phyloP scores from a whole-genome alignment of 306 rosid species.

The Abrus pulchellus region DNA sequence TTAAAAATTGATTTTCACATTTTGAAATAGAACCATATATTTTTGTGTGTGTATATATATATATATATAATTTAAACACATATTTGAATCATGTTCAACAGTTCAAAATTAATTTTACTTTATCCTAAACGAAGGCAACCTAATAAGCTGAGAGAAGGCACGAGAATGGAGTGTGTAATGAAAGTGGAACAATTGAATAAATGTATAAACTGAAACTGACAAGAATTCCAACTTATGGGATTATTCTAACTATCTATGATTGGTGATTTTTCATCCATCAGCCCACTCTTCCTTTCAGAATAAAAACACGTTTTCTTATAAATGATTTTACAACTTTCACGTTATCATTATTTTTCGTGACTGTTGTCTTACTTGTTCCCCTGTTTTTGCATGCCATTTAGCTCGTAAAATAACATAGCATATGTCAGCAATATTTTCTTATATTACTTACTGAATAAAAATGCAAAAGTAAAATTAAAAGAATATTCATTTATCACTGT shows the following conservation, averaged over 20 bases:
- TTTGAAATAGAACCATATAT: too few relatives aligned
- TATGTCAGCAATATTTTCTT: background rate
- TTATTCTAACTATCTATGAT: background rate
- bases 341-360: background rate
- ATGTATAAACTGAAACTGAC: background rate
- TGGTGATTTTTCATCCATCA: background rate
- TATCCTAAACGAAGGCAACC: too few relatives aligned
- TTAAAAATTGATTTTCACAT: too few relatives aligned
- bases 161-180: background rate
- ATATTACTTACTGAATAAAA: background rate
- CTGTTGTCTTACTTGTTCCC: conserved; percentile 9
- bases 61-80: too few relatives aligned
- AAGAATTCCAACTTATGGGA: background rate
- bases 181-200: background rate
- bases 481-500: too few relatives aligned
- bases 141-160: too few relatives aligned
- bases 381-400: background rate
- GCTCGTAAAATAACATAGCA: background rate
- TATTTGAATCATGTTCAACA: too few relatives aligned
- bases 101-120: too few relatives aligned
- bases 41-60: too few relatives aligned
- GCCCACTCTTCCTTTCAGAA: background rate
- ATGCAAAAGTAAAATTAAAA: too few relatives aligned
- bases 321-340: background rate
- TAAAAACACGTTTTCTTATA: background rate